Base-by-base conservation (phyloP, 2,329 filamentous ascomycete species). In the Trichoderma sp. region DNA sequence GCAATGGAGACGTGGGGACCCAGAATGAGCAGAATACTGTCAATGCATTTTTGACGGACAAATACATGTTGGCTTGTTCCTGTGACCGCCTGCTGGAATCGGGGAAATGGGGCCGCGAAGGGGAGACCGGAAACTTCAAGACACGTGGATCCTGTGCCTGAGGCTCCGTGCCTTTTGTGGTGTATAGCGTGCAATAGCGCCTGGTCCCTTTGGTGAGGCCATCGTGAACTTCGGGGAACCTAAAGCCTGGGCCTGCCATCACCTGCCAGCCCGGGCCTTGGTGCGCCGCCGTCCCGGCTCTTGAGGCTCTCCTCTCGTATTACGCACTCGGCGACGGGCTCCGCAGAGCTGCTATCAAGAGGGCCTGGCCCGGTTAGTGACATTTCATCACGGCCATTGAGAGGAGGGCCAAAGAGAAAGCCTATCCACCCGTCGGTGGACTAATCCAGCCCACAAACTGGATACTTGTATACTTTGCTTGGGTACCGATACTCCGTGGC, bases 361-460 rank as follows among this genome's bases (percentile, higher is more conserved):
- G 10, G 47, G 47, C n/a, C 47, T 49, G 47, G n/a, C 40, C 14
- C n/a, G 16, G 40, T 24, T 49, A 24, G 47, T 49, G 47, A 49
- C 47, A 49, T 49, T 49, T 49, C 47, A 49, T 24, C 47, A 49
- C 47, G 47, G 21, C 47, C 47, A 49, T 11, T 13, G 47, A 49
- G 47, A 19, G 10, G n/a, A 49, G 21, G 47, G 43, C 43, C 19
- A 49, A 8, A 49, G 14, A 49, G n/a, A 14, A 14, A 11, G 33
- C 6, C 11, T 59, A 58, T 58, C 63, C 63, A 66, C 63, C 37
- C 21, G 53, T 66, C 63, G 55, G 63, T 66, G 35, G 55, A 59
- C 63, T n/a, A 58, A 66, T 66, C n/a, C 40, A 55, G 63, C 21
- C 29, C 47, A 43, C 60, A 52, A 16, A 27, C 43, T 10, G 16